Percentiles rank a stretch among this genome's conserved stretches.
These are phyloP conservation scores for Selaginella moellendorffii DNA, from an alignment of 75 land plant species.

Conservation along the genomic window DNA sequence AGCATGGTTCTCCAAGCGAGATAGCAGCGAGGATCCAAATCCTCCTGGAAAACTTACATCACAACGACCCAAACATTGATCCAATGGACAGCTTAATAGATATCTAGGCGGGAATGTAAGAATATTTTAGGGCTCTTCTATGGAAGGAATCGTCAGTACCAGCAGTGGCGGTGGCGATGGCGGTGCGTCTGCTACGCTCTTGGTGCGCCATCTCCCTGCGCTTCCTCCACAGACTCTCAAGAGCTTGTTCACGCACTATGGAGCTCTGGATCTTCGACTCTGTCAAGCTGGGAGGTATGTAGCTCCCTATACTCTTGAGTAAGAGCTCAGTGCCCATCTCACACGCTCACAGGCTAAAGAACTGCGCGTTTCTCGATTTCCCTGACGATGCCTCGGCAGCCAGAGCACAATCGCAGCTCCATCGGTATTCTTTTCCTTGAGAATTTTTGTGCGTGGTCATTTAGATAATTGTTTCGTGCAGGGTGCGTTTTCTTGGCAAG, in stretches of 20 bases:
- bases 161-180: neutral
- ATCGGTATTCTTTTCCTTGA: constrained; percentile 36
- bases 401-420: constrained; percentile 50
- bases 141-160: neutral
- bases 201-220: constrained; percentile 56
- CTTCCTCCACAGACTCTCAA: constrained; percentile 45
- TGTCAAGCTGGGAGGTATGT: constrained; percentile 37
- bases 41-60: no score
- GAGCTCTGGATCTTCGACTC: constrained; percentile 46
- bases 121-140: neutral
- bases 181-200: constrained; percentile 21
- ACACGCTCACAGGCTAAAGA: constrained; percentile 32
- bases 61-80: no score
- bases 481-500: constrained; percentile 74
- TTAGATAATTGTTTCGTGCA: constrained; percentile 11
- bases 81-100: no score
- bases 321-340: neutral
- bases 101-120: no score
- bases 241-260: constrained; percentile 61
- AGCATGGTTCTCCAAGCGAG: no score
- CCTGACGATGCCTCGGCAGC: constrained; percentile 43
- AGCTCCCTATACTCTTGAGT: neutral
- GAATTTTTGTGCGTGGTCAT: neutral
- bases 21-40: no score
- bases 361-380: constrained; percentile 84